Evolutionary conservation across 2,329 filamentous ascomycete species (phyloP), one percentile per base, ranked within the genome.

Genomic region (Aspergillus sp.): DNA sequence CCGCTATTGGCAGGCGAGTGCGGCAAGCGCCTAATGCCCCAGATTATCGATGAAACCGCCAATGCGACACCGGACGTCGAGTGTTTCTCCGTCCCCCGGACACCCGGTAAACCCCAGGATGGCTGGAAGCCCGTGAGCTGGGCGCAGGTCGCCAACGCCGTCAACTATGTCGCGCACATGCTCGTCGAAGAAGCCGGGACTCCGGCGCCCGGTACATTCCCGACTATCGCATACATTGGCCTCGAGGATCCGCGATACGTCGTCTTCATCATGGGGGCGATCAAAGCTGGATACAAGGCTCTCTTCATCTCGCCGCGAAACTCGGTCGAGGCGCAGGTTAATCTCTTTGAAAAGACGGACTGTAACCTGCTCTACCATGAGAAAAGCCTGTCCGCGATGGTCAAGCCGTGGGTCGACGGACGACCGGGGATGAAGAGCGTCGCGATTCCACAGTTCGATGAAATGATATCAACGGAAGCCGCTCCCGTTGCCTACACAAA

Each of bases 401-500:
- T 53, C 3, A 25, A 54, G 48, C 57, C 57, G 4, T 59, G 57
- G 57, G 57, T 59, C 25, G 41, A 53, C 7, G 49, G 57, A 13
- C 41, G 61, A 13, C 43, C 57, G 3, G 52, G 41, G 1, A 57
- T 57, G 47, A 23, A 17, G n/a, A 43, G 50, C 22, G 50, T 59
- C 11, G 46, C 47, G 1, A 43, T 47, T 17, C 30, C 57, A 11
- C 19, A 38, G 7, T 58, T 31, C 19, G 38, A 55, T 6, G 47
- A 57, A 4, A 50, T 54, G 43, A 28, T 61, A 28, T 48, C 23
- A 30, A 50, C 51, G 1, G 47, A 62, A 15, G 56, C 34, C 34
- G 22, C 43, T 4, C 46, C 57, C 19, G 68, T 64, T 38, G 53
- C 63, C 1, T 70, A 72, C 55, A 63, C 58, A 3, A 71, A 71